Evolutionary conservation across 1,139 yeast species (phyloP), one percentile per base, ranked within the genome.

Genomic region (Hyphopichia buzzinii): DNA sequence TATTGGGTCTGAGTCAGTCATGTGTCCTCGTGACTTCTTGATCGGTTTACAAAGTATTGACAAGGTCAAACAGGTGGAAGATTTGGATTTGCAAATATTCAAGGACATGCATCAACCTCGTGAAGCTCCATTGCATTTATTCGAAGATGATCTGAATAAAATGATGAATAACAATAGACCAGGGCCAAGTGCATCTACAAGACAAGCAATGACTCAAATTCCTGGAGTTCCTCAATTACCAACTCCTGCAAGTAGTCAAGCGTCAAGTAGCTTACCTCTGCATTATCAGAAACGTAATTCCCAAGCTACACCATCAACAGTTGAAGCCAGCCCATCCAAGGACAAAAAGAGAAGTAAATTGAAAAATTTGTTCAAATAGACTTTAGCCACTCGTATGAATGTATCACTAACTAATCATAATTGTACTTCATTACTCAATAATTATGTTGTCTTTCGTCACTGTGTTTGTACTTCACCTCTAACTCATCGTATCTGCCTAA

Each of bases 1-100:
- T 42, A 67, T 92, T 41, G 98, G 98, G 0, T 83, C 95, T 5
- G 95, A 86, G 52, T 80, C 84, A 35, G 63, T 89, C 3, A 60
- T 85, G 41, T 78, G 84, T 10, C 95, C 97, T 0, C 52, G 76
- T 17, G 77, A 71, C 46, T 71, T 70, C 43, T 56, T 71, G 37
- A 70, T 70, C 38, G 76, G 76, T 1, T 56, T 71, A 23, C 77
- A 71, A 48, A 54, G 61, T 23, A 63, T 70, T 27, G 75, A 70
- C 42, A 52, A 51, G 11, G 65, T 50, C 14, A 71, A 69, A 41
- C 47, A 51, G 8, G 17, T 54, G 4, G 50, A 44, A 3, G 70
- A 67, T 30, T 57, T 72, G 38, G 63, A 67, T 35, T 55, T 71
- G 39, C 54, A 59, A 22, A 48, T 70, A 16, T 50, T 50, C 38